phyloP scores from a whole-genome alignment of 495 filamentous ascomycete species.

The Oidiodendron maius region DNA sequence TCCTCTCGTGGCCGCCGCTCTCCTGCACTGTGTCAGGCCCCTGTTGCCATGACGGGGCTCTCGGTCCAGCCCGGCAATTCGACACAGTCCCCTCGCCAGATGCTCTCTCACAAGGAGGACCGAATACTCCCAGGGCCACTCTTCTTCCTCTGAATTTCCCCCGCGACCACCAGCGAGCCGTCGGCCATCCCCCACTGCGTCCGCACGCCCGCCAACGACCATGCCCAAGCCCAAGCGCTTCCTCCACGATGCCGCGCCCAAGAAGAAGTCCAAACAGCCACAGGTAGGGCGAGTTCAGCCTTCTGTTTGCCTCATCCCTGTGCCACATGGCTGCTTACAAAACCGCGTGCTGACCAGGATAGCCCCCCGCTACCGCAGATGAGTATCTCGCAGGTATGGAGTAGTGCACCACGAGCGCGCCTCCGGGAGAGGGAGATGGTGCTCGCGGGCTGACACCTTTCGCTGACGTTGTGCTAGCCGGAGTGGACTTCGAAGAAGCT shows the following conservation, averaged over 20 bases:
- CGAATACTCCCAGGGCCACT: too few species aligned
- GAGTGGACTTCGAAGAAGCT: slow-evolving; percentile 61
- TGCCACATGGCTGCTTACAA: neutral
- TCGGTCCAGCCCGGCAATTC: too few species aligned
- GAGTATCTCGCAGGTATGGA: slow-evolving; percentile 54
- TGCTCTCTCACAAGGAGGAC: too few species aligned
- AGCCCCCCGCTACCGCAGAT: slow-evolving; percentile 53
- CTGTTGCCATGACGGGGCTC: too few species aligned
- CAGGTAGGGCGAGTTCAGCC: too few species aligned
- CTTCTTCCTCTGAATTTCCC: neutral
- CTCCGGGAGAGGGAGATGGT: too few species aligned
- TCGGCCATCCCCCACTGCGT: neutral
- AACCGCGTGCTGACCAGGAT: slow-evolving; percentile 27
- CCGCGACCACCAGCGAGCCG: neutral
- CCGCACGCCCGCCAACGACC: neutral
- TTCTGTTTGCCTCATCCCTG: neutral
- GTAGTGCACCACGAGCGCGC: too few species aligned
- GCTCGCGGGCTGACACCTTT: too few species aligned
- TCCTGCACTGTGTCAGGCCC: too few species aligned
- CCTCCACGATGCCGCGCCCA: slow-evolving; percentile 41
- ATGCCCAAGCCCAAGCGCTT: slow-evolving; percentile 53
- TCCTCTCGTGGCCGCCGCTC: too few species aligned
- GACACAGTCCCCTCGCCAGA: too few species aligned
- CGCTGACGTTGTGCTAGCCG: slow-evolving; percentile 33
- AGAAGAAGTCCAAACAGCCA: slow-evolving; percentile 28